Percentiles rank a stretch among this genome's conserved stretches.
phyloP scores from a whole-genome alignment of 202 grass and related monocot species.

The Musa balbisiana region DNA sequence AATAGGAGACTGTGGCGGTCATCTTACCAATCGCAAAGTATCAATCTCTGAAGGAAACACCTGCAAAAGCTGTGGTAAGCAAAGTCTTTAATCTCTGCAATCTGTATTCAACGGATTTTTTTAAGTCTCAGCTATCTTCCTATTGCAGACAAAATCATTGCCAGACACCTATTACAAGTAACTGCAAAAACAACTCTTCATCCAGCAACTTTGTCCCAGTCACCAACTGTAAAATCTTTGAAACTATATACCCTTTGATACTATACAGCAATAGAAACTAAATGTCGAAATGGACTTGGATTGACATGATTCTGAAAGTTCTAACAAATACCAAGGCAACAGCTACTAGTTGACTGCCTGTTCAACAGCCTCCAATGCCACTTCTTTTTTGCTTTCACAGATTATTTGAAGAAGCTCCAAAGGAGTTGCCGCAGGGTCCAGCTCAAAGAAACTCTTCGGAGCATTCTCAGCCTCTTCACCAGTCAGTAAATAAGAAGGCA shows the following conservation, averaged over 20 bases:
- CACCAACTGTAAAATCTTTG: neutral
- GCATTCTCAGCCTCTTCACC: slow-evolving; percentile 22
- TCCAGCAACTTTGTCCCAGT: slow-evolving; percentile 1
- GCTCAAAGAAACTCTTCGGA: slow-evolving; percentile 6
- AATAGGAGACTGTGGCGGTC: neutral
- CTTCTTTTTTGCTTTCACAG: neutral
- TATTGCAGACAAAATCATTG: slow-evolving; percentile 4
- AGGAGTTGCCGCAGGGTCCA: slow-evolving; percentile 21
- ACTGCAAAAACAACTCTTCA: slow-evolving; percentile 3
- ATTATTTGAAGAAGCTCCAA: slow-evolving; percentile 23
- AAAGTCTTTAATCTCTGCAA: neutral
- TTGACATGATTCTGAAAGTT: neutral
- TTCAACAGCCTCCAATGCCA: neutral
- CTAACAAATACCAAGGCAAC: neutral
- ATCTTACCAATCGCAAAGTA: slow-evolving; percentile 1
- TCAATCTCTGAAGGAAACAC: neutral
- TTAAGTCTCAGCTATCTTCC: slow-evolving; percentile 1
- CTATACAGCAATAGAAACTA: slow-evolving; percentile 11
- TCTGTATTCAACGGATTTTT: neutral
- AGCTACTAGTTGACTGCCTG: neutral
- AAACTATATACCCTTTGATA: slow-evolving; percentile 3
- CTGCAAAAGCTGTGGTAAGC: neutral
- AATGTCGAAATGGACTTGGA: neutral
- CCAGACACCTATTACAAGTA: neutral
- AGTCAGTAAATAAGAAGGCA: slow-evolving; percentile 19